A percentile compares a stretch with the other conserved stretches of the same genome.
phyloP scores from a whole-genome alignment of 2,329 filamentous ascomycete species.

The Neopestalotiopsis rosae region DNA sequence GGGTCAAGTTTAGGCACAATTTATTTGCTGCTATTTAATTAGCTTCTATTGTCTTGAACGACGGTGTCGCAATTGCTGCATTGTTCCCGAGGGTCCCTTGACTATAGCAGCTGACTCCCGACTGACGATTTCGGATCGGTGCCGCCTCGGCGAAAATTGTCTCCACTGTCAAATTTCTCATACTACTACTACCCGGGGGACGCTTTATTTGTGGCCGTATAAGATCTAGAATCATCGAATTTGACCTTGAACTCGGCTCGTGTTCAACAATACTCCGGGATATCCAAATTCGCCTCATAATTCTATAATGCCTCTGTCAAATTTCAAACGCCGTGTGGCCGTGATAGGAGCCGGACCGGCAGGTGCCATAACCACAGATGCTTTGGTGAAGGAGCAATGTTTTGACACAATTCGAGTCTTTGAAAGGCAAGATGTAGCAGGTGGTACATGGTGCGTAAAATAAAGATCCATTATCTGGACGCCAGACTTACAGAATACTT shows the following conservation, averaged over 20 bases:
- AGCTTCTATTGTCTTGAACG: too few relatives aligned
- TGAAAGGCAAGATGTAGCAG: slow-evolving; percentile 62
- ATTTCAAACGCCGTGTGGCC: slow-evolving; percentile 49
- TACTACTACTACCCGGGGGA: too few relatives aligned
- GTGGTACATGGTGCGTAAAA: slow-evolving; percentile 59
- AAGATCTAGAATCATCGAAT: too few relatives aligned
- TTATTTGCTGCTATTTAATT: too few relatives aligned
- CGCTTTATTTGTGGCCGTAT: not conserved
- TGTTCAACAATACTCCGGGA: not conserved
- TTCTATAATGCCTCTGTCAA: not conserved
- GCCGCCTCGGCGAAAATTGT: too few relatives aligned
- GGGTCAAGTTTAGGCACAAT: not conserved
- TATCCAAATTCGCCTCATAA: not conserved
- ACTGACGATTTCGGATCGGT: too few relatives aligned
- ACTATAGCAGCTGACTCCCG: too few relatives aligned
- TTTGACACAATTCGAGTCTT: slow-evolving; percentile 67
- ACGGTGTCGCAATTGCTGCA: too few relatives aligned
- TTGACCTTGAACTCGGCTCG: not conserved
- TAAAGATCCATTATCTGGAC: not conserved
- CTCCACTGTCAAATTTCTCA: too few relatives aligned
- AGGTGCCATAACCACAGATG: slow-evolving; percentile 65
- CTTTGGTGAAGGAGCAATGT: slow-evolving; percentile 59
- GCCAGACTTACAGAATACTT: not conserved
- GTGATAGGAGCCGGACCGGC: slow-evolving; percentile 67
- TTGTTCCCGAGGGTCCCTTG: too few relatives aligned